Percentiles rank a stretch among this genome's conserved stretches.
Conservation (phyloP, 1,284 basidiomycete species). For the Papiliotrema flavescens region DNA sequence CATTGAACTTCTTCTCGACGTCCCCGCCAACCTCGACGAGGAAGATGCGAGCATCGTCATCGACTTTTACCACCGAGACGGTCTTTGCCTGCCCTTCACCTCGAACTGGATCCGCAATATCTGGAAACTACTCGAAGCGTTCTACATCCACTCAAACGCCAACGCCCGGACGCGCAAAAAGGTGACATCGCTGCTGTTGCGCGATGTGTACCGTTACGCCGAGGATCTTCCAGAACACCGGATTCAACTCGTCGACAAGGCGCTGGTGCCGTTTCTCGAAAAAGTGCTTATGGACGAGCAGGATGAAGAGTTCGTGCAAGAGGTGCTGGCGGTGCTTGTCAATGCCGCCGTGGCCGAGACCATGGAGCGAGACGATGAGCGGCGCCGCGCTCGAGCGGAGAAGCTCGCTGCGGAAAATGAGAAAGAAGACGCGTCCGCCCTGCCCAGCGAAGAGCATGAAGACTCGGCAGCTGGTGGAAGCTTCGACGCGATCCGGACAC, state of each 20-base stretch:
- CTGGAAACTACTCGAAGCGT: slow-evolving; percentile 48
- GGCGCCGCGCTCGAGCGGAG: slow-evolving; percentile 21
- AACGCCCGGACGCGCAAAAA: slow-evolving; percentile 34
- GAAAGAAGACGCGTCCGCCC: slow-evolving; percentile 30
- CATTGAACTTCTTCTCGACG: slow-evolving; percentile 46
- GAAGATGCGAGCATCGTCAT: slow-evolving; percentile 47
- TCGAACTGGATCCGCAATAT: slow-evolving; percentile 52
- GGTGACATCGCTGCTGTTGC: slow-evolving; percentile 45
- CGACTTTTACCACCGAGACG: slow-evolving; percentile 50
- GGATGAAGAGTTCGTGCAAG: slow-evolving; percentile 42
- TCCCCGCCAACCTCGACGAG: slow-evolving; percentile 47
- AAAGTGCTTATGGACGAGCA: slow-evolving; percentile 42
- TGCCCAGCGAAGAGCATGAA: slow-evolving; percentile 27
- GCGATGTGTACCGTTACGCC: slow-evolving; percentile 48
- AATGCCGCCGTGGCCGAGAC: slow-evolving; percentile 48
- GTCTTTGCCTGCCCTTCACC: slow-evolving; percentile 51
- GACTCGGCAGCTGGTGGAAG: slow-evolving; percentile 31
- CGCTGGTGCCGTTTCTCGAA: slow-evolving; percentile 51
- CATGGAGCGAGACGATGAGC: slow-evolving; percentile 43
- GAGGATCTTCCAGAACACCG: slow-evolving; percentile 47
- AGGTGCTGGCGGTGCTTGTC: slow-evolving; percentile 43
- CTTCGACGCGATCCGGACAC: slow-evolving; percentile 42
- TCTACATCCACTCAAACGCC: slow-evolving; percentile 34
- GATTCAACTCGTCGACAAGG: slow-evolving; percentile 42
- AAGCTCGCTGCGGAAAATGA: slow-evolving; percentile 24